These are phyloP conservation scores for Basipetospora chlamydospora DNA, from an alignment of 2,329 filamentous ascomycete species.

Conservation along the genomic window DNA sequence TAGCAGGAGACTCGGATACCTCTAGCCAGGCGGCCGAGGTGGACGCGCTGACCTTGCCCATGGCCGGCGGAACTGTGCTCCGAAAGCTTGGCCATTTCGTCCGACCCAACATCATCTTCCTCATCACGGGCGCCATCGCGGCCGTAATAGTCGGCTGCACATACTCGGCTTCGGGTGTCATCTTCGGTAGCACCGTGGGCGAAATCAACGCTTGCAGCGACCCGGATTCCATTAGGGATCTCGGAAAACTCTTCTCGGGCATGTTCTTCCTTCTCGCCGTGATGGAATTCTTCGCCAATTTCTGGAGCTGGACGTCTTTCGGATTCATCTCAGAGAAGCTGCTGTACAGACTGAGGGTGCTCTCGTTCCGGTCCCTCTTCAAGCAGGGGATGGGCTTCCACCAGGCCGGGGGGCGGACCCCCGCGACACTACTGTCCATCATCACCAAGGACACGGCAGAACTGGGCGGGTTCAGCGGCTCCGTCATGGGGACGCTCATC, in stretches of 20 bases:
- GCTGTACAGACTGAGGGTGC: conserved; percentile 45
- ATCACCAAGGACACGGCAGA: conserved; percentile 57
- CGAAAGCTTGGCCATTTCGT: conserved; percentile 22
- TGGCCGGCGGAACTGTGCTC: conserved; percentile 25
- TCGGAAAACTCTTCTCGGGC: conserved; percentile 33
- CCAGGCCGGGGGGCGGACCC: conserved; percentile 46
- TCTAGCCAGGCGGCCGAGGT: conserved; percentile 24
- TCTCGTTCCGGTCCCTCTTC: conserved; percentile 50
- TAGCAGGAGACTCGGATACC: conserved; percentile 14
- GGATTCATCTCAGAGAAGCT: conserved; percentile 42
- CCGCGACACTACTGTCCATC: conserved; percentile 46
- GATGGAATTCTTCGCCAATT: conserved; percentile 34
- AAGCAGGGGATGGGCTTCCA: conserved; percentile 59
- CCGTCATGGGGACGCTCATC: conserved; percentile 54
- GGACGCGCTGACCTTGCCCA: conserved; percentile 17
- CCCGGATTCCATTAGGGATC: conserved; percentile 19
- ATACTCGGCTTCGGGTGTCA: conserved; percentile 38
- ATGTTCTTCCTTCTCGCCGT: conserved; percentile 41
- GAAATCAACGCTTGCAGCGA: conserved; percentile 32
- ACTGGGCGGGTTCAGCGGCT: conserved; percentile 54
- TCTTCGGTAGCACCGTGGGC: conserved; percentile 27
- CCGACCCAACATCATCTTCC: conserved; percentile 22
- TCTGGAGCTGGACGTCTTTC: conserved; percentile 39
- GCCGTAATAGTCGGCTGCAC: conserved; percentile 40
- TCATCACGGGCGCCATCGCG: conserved; percentile 25